Conservation (phyloP, 2,329 filamentous ascomycete genomes). For the Cladophialophora bantiana region DNA sequence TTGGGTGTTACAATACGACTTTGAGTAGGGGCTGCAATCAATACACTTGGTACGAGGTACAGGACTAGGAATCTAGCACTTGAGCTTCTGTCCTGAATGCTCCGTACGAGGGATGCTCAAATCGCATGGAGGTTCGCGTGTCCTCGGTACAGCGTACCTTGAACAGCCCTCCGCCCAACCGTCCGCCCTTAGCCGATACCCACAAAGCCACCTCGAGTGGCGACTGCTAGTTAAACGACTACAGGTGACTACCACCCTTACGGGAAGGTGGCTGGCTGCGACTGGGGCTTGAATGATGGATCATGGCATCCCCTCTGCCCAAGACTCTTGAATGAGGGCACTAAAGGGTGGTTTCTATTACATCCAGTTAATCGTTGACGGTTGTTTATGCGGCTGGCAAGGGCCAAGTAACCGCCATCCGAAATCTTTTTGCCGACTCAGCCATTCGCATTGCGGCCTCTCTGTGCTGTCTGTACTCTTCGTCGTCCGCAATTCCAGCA, state of each 20-base stretch:
- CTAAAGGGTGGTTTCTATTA: background rate
- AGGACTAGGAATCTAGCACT: no score
- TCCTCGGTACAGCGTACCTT: no score
- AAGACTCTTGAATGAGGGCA: background rate
- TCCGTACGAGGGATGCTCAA: no score
- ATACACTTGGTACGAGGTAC: background rate
- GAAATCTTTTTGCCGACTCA: slow-evolving; percentile 5
- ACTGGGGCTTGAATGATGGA: background rate
- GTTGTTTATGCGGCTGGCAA: background rate
- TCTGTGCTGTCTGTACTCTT: background rate
- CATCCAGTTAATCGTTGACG: background rate
- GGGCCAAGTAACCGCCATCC: background rate
- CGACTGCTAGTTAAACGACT: background rate
- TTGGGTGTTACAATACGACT: background rate
- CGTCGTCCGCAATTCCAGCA: background rate
- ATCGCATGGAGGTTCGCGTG: no score
- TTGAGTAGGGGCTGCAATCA: background rate
- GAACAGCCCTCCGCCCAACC: background rate
- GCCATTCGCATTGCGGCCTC: background rate
- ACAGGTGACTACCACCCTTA: background rate
- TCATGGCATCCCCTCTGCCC: background rate
- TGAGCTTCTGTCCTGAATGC: no score
- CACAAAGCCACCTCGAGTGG: background rate
- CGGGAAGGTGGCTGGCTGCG: background rate
- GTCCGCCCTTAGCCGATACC: slow-evolving; percentile 1